These are phyloP conservation scores for Xylaria digitata DNA, from an alignment of 2,329 filamentous ascomycete genomes.

Conservation along the genomic window DNA sequence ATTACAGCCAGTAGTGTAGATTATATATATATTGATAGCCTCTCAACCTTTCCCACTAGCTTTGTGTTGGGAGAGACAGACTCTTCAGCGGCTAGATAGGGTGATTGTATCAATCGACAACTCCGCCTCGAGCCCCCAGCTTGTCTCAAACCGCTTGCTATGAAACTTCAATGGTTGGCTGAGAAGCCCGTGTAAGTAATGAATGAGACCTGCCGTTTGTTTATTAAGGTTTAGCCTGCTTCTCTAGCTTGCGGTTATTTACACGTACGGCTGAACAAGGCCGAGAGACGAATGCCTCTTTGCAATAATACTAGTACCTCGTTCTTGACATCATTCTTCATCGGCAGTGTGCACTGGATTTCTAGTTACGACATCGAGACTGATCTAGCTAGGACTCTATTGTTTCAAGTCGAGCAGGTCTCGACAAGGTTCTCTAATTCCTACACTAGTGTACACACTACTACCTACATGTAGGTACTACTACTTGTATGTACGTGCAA, in stretches of 20 bases:
- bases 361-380: too few relatives aligned
- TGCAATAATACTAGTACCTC: neutral
- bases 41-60: too few relatives aligned
- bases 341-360: too few relatives aligned
- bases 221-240: neutral
- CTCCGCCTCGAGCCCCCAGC: neutral
- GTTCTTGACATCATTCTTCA: too few relatives aligned
- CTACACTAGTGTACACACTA: too few relatives aligned
- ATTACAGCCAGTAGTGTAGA: too few relatives aligned
- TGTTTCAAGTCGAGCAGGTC: slow-evolving; percentile 16
- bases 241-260: slow-evolving; percentile 9
- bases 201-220: slow-evolving; percentile 1
- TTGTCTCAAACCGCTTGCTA: slow-evolving; percentile 23
- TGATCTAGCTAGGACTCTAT: slow-evolving; percentile 3
- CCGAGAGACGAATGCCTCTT: slow-evolving; percentile 1
- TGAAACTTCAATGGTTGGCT: slow-evolving; percentile 23
- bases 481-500: neutral
- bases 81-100: neutral
- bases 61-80: too few relatives aligned
- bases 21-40: too few relatives aligned
- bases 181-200: slow-evolving; percentile 13
- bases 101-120: neutral
- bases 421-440: neutral
- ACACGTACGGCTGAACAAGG: slow-evolving; percentile 15
- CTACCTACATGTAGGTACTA: too few relatives aligned